Evolutionary conservation across 2,329 filamentous ascomycete species (phyloP), one percentile per base, ranked within the genome.

Genomic region (Neonectria faginata): DNA sequence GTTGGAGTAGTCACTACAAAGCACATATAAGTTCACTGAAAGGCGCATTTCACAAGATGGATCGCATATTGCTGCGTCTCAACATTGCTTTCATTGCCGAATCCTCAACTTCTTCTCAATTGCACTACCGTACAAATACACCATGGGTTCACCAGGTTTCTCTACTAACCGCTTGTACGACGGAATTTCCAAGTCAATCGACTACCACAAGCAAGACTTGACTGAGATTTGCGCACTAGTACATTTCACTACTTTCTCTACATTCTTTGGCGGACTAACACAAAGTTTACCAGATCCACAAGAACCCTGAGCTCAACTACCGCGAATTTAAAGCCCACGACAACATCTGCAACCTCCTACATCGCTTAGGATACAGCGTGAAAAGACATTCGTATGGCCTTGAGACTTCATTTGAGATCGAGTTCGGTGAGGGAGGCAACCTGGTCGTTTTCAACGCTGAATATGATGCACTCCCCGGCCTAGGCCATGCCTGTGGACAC

Each of bases 401-500:
- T 56, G 76, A 78, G 22, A 85, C 82, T 5, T 80, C 80, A 3
- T 84, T 82, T 61, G 74, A 79, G 25, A 81, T 79, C 1, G 74
- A 78, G 0, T 81, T 75, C 53, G 78, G 80, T 27, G 78, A 74
- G 53, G 77, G 77, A 1, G 79, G 79, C 0, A 77, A 77, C 11
- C 71, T 78, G 1, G 76, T 83, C 5, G 79, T 79, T 2, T 82
- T 83, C 67, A 81, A 82, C 57, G 79, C 57, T 59, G 73, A 75
- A 54, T 55, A 70, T 82, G 83, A 86, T 68, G 83, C 84, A 3
- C 77, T 86, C 3, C 82, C 84, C 1, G 80, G 78, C 1, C 79
- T 86, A 12, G 84, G 84, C 36, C 84, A 86, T 67, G 83, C 84
- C 9, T 86, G 85, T 60, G 85, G 85, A 12, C 85, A 86, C 74